Conservation (phyloP, 441 rosid species). For the Kokia cookei region DNA sequence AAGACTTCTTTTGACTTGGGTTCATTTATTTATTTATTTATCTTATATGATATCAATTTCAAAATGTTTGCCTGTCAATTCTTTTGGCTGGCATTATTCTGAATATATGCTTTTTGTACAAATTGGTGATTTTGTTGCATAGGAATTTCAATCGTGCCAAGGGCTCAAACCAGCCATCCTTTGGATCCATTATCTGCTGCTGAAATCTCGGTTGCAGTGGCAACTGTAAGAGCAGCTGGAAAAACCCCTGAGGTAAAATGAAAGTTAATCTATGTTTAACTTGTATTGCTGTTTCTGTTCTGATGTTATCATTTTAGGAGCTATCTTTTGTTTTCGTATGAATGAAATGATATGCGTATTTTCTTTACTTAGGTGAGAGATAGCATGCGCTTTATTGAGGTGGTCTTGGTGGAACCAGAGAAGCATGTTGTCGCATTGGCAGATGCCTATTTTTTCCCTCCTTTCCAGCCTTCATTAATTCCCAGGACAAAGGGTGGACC, state of each 20-base stretch:
- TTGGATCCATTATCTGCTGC: slow-evolving; percentile 48
- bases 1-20: background rate
- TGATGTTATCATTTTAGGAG: background rate
- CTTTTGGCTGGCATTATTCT: background rate
- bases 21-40: background rate
- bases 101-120: background rate
- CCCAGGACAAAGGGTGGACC: slow-evolving; percentile 47
- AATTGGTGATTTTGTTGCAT: slow-evolving; percentile 4
- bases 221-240: slow-evolving; percentile 48
- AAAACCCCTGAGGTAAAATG: slow-evolving; percentile 41
- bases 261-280: background rate
- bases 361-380: slow-evolving; percentile 33
- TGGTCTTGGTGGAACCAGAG: slow-evolving; percentile 36
- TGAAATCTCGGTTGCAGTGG: slow-evolving; percentile 46
- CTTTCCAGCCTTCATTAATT: slow-evolving; percentile 46
- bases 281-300: background rate
- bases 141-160: slow-evolving; percentile 32
- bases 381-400: slow-evolving; percentile 48
- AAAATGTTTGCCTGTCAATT: background rate
- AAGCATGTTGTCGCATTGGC: slow-evolving; percentile 48
- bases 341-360: background rate
- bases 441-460: slow-evolving; percentile 48
- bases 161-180: slow-evolving; percentile 45
- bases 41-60: background rate
- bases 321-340: background rate